These are phyloP conservation scores for Epithemia pelagica DNA, from an alignment of 108 stramenopile species.

Conservation along the genomic window DNA sequence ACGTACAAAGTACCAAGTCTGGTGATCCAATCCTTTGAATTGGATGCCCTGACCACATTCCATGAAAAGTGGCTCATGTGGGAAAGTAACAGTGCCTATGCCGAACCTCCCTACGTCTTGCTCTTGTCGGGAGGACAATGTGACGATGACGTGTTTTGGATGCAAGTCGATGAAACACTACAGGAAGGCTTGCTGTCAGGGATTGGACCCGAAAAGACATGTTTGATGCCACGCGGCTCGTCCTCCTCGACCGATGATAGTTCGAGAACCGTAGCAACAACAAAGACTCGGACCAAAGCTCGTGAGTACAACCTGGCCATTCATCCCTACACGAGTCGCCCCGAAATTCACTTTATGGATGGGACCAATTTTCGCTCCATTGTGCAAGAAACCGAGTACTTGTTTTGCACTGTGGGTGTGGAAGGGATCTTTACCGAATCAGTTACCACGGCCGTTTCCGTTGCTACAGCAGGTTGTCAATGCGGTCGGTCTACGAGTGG, in stretches of 20 bases:
- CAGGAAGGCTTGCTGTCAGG: conserved; percentile 18
- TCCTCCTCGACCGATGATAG: too few species aligned
- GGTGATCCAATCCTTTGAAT: conserved; percentile 48
- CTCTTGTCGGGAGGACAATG: conserved; percentile 24
- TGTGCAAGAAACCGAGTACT: conserved; percentile 36
- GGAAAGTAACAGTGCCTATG: conserved; percentile 3
- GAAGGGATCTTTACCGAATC: conserved; percentile 47
- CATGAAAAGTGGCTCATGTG: conserved; percentile 22
- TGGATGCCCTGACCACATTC: conserved; percentile 22
- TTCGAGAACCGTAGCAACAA: too few species aligned
- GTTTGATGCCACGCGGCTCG: too few species aligned
- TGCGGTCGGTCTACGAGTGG: too few species aligned
- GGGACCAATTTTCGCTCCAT: conserved; percentile 15
- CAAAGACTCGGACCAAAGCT: too few species aligned
- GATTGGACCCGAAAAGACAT: conserved; percentile 39
- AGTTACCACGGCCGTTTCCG: conserved; percentile 22
- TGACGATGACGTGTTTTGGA: conserved; percentile 32
- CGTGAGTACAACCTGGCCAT: conserved; percentile 30
- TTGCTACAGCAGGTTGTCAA: conserved; percentile 9
- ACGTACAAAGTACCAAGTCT: conserved; percentile 46
- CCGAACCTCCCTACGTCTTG: conserved; percentile 24
- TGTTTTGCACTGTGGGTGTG: conserved; percentile 33
- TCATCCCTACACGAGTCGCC: conserved; percentile 41
- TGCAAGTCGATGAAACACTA: conserved; percentile 17
- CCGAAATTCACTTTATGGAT: conserved; percentile 21